These are phyloP conservation scores for Drechslerella coelobrocha DNA, from an alignment of 2,329 filamentous ascomycete genomes.

Conservation along the genomic window DNA sequence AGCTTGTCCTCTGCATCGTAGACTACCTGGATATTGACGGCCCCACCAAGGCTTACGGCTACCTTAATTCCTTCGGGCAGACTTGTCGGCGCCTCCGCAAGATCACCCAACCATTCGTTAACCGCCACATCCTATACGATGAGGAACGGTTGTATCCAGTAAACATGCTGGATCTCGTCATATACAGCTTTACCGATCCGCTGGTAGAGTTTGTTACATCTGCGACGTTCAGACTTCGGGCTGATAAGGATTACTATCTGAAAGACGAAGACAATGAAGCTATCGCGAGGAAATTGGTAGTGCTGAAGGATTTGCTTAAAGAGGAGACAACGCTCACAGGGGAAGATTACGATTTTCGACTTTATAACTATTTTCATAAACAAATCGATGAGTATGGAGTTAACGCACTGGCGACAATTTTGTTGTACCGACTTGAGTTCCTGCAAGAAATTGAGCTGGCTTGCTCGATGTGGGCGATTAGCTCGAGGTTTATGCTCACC, in stretches of 20 bases:
- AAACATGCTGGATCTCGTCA: slow-evolving; percentile 19
- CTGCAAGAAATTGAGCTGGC: slow-evolving; percentile 26
- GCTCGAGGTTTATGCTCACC: slow-evolving; percentile 25
- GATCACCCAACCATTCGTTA: slow-evolving; percentile 21
- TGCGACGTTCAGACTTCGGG: slow-evolving; percentile 23
- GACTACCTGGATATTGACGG: neutral
- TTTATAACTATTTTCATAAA: slow-evolving; percentile 9
- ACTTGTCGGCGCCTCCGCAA: slow-evolving; percentile 20
- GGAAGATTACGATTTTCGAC: slow-evolving; percentile 8
- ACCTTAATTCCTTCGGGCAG: slow-evolving; percentile 23
- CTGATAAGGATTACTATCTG: slow-evolving; percentile 17
- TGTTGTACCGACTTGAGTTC: slow-evolving; percentile 18
- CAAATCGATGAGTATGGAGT: slow-evolving; percentile 26
- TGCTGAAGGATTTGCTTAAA: slow-evolving; percentile 3
- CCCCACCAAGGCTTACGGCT: neutral
- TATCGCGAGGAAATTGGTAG: neutral
- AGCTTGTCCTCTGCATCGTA: slow-evolving; percentile 19
- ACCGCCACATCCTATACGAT: slow-evolving; percentile 27
- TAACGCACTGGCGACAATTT: slow-evolving; percentile 19
- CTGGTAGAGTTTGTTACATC: slow-evolving; percentile 20
- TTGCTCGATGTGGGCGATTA: slow-evolving; percentile 7
- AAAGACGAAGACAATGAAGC: slow-evolving; percentile 13
- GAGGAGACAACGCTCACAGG: neutral
- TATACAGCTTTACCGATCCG: slow-evolving; percentile 25
- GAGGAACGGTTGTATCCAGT: slow-evolving; percentile 24